Evolutionary conservation across 176 grass and related monocot genomes (phyloP).

Genomic region (Calamus simplicifolius): DNA sequence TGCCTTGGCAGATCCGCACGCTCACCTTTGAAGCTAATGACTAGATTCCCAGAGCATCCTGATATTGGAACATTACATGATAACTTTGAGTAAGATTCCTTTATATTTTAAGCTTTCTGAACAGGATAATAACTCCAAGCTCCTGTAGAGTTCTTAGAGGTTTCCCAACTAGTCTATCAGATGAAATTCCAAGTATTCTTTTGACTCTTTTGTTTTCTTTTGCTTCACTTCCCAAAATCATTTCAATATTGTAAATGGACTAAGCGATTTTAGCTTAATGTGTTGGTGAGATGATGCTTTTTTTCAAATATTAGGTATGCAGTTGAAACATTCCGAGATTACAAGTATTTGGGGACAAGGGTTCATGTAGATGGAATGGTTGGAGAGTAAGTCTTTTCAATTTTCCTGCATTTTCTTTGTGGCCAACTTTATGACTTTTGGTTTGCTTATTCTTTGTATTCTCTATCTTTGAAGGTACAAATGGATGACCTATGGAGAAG

Average conservation of each 20-base stretch:
- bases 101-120: not conserved
- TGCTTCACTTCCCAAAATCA: too few species aligned
- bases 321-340: slow-evolving; percentile 76
- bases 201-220: too few species aligned
- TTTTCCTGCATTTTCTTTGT: slow-evolving; percentile 7
- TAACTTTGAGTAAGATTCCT: slow-evolving; percentile 70
- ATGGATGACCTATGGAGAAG: slow-evolving; percentile 98
- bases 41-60: slow-evolving; percentile 36
- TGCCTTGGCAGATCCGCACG: slow-evolving; percentile 38
- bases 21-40: slow-evolving; percentile 50
- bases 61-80: slow-evolving; percentile 75
- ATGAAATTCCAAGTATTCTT: too few species aligned
- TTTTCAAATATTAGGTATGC: slow-evolving; percentile 40
- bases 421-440: slow-evolving; percentile 12
- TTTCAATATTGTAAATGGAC: too few species aligned
- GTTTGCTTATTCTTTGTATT: slow-evolving; percentile 10
- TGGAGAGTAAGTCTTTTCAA: slow-evolving; percentile 70
- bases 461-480: slow-evolving; percentile 48
- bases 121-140: too few species aligned
- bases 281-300: slow-evolving; percentile 7
- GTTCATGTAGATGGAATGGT: slow-evolving; percentile 56
- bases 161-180: too few species aligned
- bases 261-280: not conserved
- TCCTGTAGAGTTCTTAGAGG: too few species aligned
- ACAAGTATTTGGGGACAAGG: slow-evolving; percentile 89